phyloP scores from a whole-genome alignment of 305 asterid genomes.

The Ajuga reptans region DNA sequence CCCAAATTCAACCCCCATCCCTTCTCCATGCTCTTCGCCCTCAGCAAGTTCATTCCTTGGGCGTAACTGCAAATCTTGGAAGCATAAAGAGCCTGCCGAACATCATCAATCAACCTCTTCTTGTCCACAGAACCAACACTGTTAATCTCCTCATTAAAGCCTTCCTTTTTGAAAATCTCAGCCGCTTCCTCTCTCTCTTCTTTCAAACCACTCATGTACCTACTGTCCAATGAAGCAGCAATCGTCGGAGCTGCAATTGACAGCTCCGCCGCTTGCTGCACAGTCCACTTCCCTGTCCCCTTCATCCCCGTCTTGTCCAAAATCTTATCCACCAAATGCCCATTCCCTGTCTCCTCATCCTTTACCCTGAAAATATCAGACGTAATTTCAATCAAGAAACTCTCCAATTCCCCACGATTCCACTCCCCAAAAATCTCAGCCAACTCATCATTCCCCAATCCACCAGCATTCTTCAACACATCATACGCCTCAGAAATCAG shows the following conservation, averaged over 20 bases:
- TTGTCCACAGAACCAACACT: slow-evolving; percentile 37
- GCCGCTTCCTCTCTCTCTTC: slow-evolving; percentile 58
- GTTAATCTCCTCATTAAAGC: slow-evolving; percentile 39
- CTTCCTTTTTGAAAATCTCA: slow-evolving; percentile 39
- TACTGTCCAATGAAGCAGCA: slow-evolving; percentile 57
- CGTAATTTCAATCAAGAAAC: slow-evolving; percentile 65
- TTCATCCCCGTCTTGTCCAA: slow-evolving; percentile 40
- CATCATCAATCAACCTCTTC: slow-evolving; percentile 61
- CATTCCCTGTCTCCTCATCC: slow-evolving; percentile 41
- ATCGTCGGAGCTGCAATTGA: slow-evolving; percentile 75
- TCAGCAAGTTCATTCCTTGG: slow-evolving; percentile 70
- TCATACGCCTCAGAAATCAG: slow-evolving; percentile 68
- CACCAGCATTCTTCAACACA: slow-evolving; percentile 53
- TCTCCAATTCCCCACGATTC: slow-evolving; percentile 64
- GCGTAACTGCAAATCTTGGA: slow-evolving; percentile 80
- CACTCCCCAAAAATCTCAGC: slow-evolving; percentile 56
- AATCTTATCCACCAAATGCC: slow-evolving; percentile 67
- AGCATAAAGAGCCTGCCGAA: slow-evolving; percentile 46
- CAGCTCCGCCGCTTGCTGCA: slow-evolving; percentile 77
- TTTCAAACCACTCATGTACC: slow-evolving; percentile 69
- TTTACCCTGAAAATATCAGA: slow-evolving; percentile 54
- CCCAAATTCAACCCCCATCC: slow-evolving; percentile 72
- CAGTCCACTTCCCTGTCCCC: slow-evolving; percentile 66
- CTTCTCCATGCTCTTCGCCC: slow-evolving; percentile 62
- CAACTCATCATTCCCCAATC: slow-evolving; percentile 43